Base-by-base conservation (phyloP, 2,329 filamentous ascomycete genomes). In the Ophiostoma fasciatum region DNA sequence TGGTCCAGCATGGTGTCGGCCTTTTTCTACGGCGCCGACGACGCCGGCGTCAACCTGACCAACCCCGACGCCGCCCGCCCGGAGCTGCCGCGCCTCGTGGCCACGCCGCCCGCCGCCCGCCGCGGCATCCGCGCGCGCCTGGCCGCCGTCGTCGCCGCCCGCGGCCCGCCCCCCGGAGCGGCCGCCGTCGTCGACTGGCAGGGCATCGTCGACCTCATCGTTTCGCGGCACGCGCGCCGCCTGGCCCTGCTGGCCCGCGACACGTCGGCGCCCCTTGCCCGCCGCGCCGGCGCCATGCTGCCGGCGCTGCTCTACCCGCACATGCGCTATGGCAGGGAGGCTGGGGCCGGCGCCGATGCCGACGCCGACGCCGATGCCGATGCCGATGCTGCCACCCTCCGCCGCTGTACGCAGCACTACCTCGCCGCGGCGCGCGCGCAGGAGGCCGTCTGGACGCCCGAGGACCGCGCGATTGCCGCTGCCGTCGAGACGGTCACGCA, bases 151-250 rank as follows among this genome's bases (percentile, higher is more conserved):
- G 41, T 50, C 2, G 19, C 17, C 3, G 47, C 53, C 3, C 46
- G 53, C 1, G 14, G 49, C 51, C 30, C 48, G 61, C 26, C 42
- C 59, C 8, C 10, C 7, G 11, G 13, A 4, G 9, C 18, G 18
- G 11, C 14, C 3, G 10, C 10, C 3, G 42, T 47, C 14, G 49
- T 70, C 19, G 58, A 82, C 46, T 85, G 81, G 81, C 80, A 84
- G 49, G 63, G 57, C 0, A 58, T 79, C 1, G 63, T 66, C 0
- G 81, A 87, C 46, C 64, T 79, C 61, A 58, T 85, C 4, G 61
- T 82, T 4, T 51, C 60, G 5, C 66, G 79, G 2, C 83, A 78
- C 46, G 64, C 66, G 4, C 57, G 66, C 22, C 60, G 72, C 18
- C 54, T 85, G 20, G 45, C 45, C 3, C 48, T 58, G 5, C 55